Conservation (phyloP, 306 rosid genomes). For the Corylus heterophylla region DNA sequence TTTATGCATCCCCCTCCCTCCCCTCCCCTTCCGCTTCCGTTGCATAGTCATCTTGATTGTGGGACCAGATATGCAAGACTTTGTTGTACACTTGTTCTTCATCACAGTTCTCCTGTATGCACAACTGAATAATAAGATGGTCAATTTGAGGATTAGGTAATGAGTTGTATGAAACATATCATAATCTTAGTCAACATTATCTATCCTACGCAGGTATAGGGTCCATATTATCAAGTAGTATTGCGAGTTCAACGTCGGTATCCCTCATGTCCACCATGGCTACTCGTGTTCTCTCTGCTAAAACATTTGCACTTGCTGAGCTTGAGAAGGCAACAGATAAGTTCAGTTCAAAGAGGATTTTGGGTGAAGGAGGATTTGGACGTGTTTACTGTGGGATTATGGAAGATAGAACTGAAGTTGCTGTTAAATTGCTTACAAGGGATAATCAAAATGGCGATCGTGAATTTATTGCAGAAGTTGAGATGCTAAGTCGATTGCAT, state of each 20-base stretch:
- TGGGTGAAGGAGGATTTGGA: slow-evolving; percentile 99
- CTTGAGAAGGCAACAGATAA: slow-evolving; percentile 82
- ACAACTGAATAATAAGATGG: not conserved
- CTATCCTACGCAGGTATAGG: slow-evolving; percentile 58
- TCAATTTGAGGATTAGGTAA: not conserved
- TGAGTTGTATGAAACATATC: slow-evolving; percentile 21
- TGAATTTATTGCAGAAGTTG: slow-evolving; percentile 86
- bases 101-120: not conserved
- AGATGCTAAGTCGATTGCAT: slow-evolving; percentile 89
- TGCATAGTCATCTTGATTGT: too few species aligned
- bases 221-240: slow-evolving; percentile 67
- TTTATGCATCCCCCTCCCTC: too few species aligned
- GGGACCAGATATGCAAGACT: too few species aligned
- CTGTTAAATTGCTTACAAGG: slow-evolving; percentile 81
- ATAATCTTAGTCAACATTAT: slow-evolving; percentile 23
- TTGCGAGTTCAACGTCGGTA: slow-evolving; percentile 75
- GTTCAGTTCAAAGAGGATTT: slow-evolving; percentile 71
- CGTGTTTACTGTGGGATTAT: slow-evolving; percentile 78
- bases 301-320: slow-evolving; percentile 74
- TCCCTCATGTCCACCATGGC: slow-evolving; percentile 73
- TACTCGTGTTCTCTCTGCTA: slow-evolving; percentile 70
- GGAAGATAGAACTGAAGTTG: slow-evolving; percentile 87
- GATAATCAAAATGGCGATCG: slow-evolving; percentile 75
- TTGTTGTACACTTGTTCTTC: too few species aligned
- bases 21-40: too few species aligned